Base-by-base conservation (phyloP, 2,329 filamentous ascomycete genomes). In the Aureobasidium mangrovei region DNA sequence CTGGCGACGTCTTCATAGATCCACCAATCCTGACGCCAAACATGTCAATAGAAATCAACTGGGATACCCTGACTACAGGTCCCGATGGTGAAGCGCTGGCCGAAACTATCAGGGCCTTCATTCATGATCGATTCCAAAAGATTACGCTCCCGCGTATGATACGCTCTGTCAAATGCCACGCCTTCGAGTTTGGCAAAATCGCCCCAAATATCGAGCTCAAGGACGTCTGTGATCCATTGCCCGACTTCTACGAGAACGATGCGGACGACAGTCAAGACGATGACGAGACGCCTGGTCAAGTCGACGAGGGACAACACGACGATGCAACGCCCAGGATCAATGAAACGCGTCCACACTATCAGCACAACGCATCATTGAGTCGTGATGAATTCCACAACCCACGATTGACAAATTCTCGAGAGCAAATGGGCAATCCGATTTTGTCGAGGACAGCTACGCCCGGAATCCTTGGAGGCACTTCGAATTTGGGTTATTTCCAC, bases 21-120 rank as follows among this genome's bases (percentile, higher is more conserved):
- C 4, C 26, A 36, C 42, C 52, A 55, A 24, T 40, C 35, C 36
- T 31, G 39, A 45, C 53, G 42, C 48, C 47, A 53, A 52, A 51
- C 57, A 98, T 98, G 93, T 97, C 93, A 62, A 91, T 98, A 75
- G 91, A 97, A 67, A 85, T 98, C 69, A 90, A 95, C 72, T 98
- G 93, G 93, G 85, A 93, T 65, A 86, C 86, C 59, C 81, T 97
- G 66, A 97, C 91, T 26, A 84, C 83, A 58, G 93, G 93, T 29
- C 82, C 89, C 46, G 91, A 97, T 70, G 91, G 93, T 54, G 79
- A 84, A 60, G 86, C 82, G 53, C 83, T 96, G 58, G 90, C 91
- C 46, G 85, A 90, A 67, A 81, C 80, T 59, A 95, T 98, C 70
- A 87, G 91, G 60, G 83, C 84, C 64, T 98, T 98, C 72, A 87